phyloP scores from a whole-genome alignment of 345 rosid species.

The Dipteronia dyeriana region DNA sequence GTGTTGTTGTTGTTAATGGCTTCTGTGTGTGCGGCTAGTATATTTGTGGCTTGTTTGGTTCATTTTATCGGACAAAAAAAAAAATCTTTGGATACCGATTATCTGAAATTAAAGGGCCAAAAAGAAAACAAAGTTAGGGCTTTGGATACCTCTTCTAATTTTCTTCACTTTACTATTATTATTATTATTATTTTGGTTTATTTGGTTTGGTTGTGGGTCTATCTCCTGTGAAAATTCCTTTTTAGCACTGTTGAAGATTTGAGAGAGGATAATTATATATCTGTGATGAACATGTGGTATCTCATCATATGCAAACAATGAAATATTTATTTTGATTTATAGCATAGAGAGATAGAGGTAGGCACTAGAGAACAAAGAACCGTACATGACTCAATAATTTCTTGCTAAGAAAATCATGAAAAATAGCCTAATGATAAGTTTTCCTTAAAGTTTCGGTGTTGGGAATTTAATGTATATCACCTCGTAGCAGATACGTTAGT shows the following conservation, averaged over 20 bases:
- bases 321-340: background rate
- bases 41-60: background rate
- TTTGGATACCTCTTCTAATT: conserved; percentile 7
- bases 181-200: too few relatives aligned
- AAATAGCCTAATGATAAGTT: background rate
- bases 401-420: too few relatives aligned
- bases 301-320: background rate
- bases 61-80: background rate
- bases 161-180: too few relatives aligned
- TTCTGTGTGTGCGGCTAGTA: background rate
- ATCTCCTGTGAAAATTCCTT: background rate
- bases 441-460: too few relatives aligned
- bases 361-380: background rate
- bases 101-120: background rate
- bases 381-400: too few relatives aligned
- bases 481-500: too few relatives aligned
- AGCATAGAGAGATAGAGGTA: background rate
- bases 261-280: background rate
- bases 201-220: background rate
- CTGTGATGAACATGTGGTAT: background rate
- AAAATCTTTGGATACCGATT: conserved; percentile 20
- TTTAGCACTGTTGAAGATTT: too few relatives aligned
- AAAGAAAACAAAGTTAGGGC: background rate
- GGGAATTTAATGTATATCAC: too few relatives aligned
- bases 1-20: background rate